A percentile compares a stretch with the other conserved stretches of the same genome.
Evolutionary conservation across 495 filamentous ascomycete genomes (phyloP).

Genomic region (Mycothermus thermophilus): DNA sequence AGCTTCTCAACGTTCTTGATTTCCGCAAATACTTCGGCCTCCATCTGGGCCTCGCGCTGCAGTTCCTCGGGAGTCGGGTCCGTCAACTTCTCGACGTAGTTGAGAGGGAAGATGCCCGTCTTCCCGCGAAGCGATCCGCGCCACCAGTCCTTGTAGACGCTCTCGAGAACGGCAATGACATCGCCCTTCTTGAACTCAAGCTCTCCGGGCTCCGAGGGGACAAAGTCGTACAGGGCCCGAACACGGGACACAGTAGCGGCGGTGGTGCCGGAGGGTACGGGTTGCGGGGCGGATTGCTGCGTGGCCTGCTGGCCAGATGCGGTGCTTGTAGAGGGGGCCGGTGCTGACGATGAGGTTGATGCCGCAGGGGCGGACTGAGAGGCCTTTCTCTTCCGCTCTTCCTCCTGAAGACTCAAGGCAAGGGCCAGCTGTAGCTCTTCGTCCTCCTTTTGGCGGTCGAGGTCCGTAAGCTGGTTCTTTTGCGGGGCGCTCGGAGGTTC

Average conservation of each 20-base stretch:
- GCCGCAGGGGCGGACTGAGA: background rate
- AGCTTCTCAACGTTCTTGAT: constrained; percentile 98
- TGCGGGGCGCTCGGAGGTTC: constrained; percentile 85
- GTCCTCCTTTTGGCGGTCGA: constrained; percentile 89
- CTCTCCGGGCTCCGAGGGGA: constrained; percentile 85
- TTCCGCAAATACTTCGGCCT: constrained; percentile 92
- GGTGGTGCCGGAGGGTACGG: constrained; percentile 49
- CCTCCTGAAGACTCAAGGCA: constrained; percentile 81
- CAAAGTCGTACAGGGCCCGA: constrained; percentile 85
- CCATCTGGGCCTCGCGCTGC: constrained; percentile 93
- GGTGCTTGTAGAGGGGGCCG: constrained; percentile 24
- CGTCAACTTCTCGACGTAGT: constrained; percentile 94
- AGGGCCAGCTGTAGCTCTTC: constrained; percentile 96
- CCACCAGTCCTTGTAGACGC: constrained; percentile 99
- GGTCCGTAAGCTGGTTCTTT: constrained; percentile 77
- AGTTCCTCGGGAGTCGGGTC: constrained; percentile 92
- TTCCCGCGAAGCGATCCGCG: constrained; percentile 87
- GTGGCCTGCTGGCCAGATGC: constrained; percentile 5
- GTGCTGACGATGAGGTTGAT: constrained; percentile 4
- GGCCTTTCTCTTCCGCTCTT: constrained; percentile 36
- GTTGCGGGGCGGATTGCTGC: constrained; percentile 27
- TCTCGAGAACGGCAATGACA: constrained; percentile 92
- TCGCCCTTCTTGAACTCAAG: constrained; percentile 93
- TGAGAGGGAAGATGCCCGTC: constrained; percentile 94
- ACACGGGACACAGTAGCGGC: constrained; percentile 96